Evolutionary conservation across 331 rosid species (phyloP), one percentile per base, ranked within the genome.

Genomic region (Quercus tomentella): DNA sequence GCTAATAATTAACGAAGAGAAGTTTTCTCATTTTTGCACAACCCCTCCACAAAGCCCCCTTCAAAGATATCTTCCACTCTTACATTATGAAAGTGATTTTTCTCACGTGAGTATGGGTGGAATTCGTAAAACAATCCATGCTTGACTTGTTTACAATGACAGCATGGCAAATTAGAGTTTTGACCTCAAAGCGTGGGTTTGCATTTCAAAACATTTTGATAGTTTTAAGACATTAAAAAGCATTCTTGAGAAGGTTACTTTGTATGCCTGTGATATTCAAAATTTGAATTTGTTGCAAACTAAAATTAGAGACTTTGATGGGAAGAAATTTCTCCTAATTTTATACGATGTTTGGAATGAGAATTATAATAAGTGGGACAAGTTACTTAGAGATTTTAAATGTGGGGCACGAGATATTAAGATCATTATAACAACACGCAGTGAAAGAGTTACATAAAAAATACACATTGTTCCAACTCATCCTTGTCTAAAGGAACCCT

Each of bases 101-200:
- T 8, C 45, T 41, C 45, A 8, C 45, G 66, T 81, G 6, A 85
- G 88, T 4, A 84, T 84, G 85, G 88, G 80, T 25, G 88, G 88
- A n/a, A 26, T 84, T 6, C 83, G 85, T 0, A 84, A 81, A 71
- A 84, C 88, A 0, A 74, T 84, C 18, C 63, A 78, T 69, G 77
- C 86, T 15, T 82, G 76, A 21, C 72, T 76, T 7, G 79, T 75
- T 15, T 78, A 74, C 71, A 67, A 79, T 1, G 77, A 82, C 15
- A 22, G n/a, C 12, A 4, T 54, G 49, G 84, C 79, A 7, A 54
- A 65, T 10, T 2, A 35, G 17, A 76, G 76, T 56, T 72, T 58
- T 73, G 58, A 79, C 28, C 43, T 35, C 14, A 23, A 70, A 35
- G 22, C 43, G n/a, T 74, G 82, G 82, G 82, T 73, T 9, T 79